phyloP scores from a whole-genome alignment of 1,284 basidiomycete genomes.

The Ceratobasidium sp. region DNA sequence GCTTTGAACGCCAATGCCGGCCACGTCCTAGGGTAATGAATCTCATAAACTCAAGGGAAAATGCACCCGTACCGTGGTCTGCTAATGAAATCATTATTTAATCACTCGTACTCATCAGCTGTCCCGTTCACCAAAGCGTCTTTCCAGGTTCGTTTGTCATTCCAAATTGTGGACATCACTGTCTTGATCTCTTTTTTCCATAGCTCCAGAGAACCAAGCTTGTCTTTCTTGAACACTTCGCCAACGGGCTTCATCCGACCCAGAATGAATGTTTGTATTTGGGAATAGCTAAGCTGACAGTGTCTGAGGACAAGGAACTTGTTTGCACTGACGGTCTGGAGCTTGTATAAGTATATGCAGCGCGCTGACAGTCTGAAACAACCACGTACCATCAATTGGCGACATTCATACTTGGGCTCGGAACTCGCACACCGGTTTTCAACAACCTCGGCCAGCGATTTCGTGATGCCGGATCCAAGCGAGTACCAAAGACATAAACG shows the following conservation, averaged over 20 bases:
- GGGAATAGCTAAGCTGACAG: not conserved
- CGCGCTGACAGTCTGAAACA: no score
- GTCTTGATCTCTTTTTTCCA: not conserved
- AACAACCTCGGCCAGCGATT: not conserved
- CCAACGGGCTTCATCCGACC: not conserved
- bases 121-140: not conserved
- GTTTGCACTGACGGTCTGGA: not conserved
- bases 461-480: not conserved
- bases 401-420: not conserved
- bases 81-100: no score
- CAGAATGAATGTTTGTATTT: not conserved
- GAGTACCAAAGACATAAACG: constrained; percentile 7
- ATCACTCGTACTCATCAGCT: not conserved
- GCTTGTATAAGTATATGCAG: no score
- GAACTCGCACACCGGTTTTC: not conserved
- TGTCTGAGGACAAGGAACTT: not conserved
- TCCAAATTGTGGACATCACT: not conserved
- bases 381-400: not conserved
- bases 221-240: not conserved
- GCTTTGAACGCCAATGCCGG: no score
- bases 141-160: not conserved
- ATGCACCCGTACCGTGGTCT: no score
- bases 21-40: no score
- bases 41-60: no score
- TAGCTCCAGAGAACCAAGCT: not conserved